phyloP scores from a whole-genome alignment of 164 flowering plant genomes.

The Pachysandra terminalis region DNA sequence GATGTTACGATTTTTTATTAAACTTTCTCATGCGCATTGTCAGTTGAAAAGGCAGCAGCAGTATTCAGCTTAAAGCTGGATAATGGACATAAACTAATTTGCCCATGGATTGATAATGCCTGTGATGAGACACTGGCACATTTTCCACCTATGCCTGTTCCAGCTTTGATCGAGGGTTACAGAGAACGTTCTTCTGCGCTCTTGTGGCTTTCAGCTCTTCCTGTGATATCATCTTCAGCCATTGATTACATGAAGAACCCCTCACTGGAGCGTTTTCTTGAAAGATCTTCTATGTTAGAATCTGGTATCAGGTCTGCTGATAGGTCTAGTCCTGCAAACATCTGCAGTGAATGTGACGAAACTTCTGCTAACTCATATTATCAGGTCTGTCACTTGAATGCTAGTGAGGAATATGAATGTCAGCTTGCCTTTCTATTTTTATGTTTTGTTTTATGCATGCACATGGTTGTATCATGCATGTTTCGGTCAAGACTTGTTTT shows the following conservation, averaged over 20 bases:
- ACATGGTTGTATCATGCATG: no score
- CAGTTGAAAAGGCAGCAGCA: slow-evolving; percentile 93
- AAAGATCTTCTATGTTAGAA: slow-evolving; percentile 29
- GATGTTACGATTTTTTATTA: background rate
- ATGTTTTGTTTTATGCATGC: background rate
- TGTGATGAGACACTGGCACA: slow-evolving; percentile 77
- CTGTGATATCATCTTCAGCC: slow-evolving; percentile 60
- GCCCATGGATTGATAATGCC: slow-evolving; percentile 88
- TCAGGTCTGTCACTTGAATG: slow-evolving; percentile 49
- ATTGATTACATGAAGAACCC: slow-evolving; percentile 60
- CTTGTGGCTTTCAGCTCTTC: slow-evolving; percentile 64
- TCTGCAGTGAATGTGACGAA: slow-evolving; percentile 30
- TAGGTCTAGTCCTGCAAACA: slow-evolving; percentile 22
- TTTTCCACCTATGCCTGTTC: slow-evolving; percentile 65
- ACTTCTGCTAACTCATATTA: slow-evolving; percentile 48
- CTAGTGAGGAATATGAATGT: background rate
- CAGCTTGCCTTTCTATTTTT: background rate
- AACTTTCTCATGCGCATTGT: background rate
- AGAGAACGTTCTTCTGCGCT: slow-evolving; percentile 50
- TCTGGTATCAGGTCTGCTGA: slow-evolving; percentile 24
- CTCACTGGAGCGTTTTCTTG: slow-evolving; percentile 60
- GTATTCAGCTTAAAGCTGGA: slow-evolving; percentile 95
- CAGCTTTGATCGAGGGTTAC: slow-evolving; percentile 59
- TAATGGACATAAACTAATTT: slow-evolving; percentile 74
- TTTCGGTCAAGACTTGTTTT: no score